Base-by-base conservation (phyloP, 495 filamentous ascomycete genomes). In the Tuber umbilicatum region DNA sequence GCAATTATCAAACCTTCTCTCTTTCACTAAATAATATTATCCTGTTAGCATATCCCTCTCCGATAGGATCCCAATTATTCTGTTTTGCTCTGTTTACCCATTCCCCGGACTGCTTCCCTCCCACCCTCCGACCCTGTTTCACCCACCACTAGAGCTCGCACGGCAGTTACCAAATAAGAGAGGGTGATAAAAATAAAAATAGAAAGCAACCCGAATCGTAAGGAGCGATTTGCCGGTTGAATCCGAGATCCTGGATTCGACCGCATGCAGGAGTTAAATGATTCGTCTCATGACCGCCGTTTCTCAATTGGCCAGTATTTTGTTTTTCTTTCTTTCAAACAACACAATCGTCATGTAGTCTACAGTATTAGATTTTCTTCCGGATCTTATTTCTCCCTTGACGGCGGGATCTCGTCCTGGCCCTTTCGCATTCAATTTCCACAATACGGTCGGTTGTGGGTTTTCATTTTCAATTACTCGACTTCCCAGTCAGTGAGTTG, bases 221-320 rank as follows among this genome's bases (percentile, higher is more conserved):
- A 64, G 27, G 55, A 64, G 55, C 27, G 50, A 64, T 64, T 64
- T 64, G 55, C 55, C 55, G 55, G 55, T 35, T 64, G 55, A 64
- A 64, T 64, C 55, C 55, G 55, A 64, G 55, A 64, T 64, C 55
- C 55, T 64, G 55, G 55, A 64, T 64, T 64, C 55, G 55, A 64
- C 55, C 27, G 27, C 31, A 64, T 64, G 55, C 55, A 64, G 55
- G 55, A 64, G 55, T 64, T 64, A 17, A 64, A 64, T 64, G 50
- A 60, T 60, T 60, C 50, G 50, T 60, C 50, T 60, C n/a, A n/a
- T 27, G 55, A 64, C 55, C 27, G 55, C 27, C 55, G 27, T 64
- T 64, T 64, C 55, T 35, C 55, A 64, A 35, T 64, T 64, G 55
- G 55, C 55, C 14, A 35, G 27, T 35, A 7, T 64, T 31, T 31